phyloP scores from a whole-genome alignment of 345 rosid species.

The Eucalyptus erythrocorys region DNA sequence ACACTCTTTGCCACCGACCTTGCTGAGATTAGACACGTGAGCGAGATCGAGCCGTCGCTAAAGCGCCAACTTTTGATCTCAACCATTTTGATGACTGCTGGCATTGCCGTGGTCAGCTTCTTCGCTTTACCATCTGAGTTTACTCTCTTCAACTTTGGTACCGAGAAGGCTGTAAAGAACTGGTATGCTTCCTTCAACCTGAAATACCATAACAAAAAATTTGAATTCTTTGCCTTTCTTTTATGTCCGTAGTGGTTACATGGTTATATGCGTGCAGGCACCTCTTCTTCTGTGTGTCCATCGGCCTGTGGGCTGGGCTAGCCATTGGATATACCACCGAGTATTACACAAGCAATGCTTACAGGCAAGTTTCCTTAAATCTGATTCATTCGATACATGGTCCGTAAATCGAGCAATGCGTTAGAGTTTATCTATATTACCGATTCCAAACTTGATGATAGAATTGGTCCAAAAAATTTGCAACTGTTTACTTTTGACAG shows the following conservation, averaged over 20 bases:
- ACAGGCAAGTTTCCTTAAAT: slow-evolving; percentile 20
- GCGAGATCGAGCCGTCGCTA: slow-evolving; percentile 44
- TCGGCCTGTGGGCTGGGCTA: slow-evolving; percentile 67
- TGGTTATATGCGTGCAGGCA: slow-evolving; percentile 19
- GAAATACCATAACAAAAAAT: not conserved
- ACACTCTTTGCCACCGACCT: slow-evolving; percentile 60
- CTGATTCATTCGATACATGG: not conserved
- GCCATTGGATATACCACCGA: slow-evolving; percentile 51
- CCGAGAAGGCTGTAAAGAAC: slow-evolving; percentile 40
- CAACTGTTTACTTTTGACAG: not conserved
- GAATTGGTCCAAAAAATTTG: not conserved
- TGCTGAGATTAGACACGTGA: slow-evolving; percentile 37
- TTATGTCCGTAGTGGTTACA: not conserved
- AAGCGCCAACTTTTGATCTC: slow-evolving; percentile 60
- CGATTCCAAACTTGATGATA: not conserved
- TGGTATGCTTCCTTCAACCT: slow-evolving; percentile 22
- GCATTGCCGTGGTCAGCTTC: slow-evolving; percentile 40
- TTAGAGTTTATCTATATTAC: not conserved
- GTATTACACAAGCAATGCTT: slow-evolving; percentile 61
- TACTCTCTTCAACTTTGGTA: slow-evolving; percentile 47
- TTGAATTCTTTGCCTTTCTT: not conserved
- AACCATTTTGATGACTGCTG: slow-evolving; percentile 56
- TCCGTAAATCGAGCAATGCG: not conserved
- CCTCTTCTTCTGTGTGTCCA: slow-evolving; percentile 52
- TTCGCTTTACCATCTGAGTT: slow-evolving; percentile 48